These are phyloP conservation scores for Trichoderma sp. DNA, from an alignment of 2,329 filamentous ascomycete species.

Conservation along the genomic window DNA sequence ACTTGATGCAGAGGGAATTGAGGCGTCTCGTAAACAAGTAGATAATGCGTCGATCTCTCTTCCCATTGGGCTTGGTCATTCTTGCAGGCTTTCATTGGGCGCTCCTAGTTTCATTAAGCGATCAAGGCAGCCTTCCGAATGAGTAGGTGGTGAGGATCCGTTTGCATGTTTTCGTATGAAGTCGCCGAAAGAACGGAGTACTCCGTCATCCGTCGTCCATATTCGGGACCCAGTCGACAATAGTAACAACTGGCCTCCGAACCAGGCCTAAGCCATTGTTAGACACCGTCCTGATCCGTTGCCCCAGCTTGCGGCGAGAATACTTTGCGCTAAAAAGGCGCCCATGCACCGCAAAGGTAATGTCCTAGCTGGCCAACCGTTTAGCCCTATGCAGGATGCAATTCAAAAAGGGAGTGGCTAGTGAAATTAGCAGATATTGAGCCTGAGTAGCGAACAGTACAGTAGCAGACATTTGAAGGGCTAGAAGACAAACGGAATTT, in stretches of 20 bases:
- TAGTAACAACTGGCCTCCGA: conserved; percentile 14
- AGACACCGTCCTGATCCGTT: conserved; percentile 3
- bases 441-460: neutral
- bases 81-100: neutral
- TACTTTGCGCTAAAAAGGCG: neutral
- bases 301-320: conserved; percentile 8
- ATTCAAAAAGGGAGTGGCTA: neutral
- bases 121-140: neutral
- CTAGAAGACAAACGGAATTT: neutral
- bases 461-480: neutral
- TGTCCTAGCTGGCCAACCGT: neutral
- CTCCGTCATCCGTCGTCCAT: conserved; percentile 3
- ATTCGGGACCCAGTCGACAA: conserved; percentile 20
- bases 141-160: conserved; percentile 11
- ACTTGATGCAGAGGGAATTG: neutral
- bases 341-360: neutral
- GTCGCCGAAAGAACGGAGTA: conserved; percentile 3
- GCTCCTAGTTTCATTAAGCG: conserved; percentile 13
- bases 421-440: neutral
- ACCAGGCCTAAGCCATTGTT: conserved; percentile 20
- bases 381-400: neutral
- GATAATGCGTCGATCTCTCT: neutral
- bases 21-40: neutral
- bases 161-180: neutral
- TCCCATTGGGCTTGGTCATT: neutral